Evolutionary conservation across 1,284 basidiomycete species (phyloP).

Genomic region (Rhodotorula glutinis): DNA sequence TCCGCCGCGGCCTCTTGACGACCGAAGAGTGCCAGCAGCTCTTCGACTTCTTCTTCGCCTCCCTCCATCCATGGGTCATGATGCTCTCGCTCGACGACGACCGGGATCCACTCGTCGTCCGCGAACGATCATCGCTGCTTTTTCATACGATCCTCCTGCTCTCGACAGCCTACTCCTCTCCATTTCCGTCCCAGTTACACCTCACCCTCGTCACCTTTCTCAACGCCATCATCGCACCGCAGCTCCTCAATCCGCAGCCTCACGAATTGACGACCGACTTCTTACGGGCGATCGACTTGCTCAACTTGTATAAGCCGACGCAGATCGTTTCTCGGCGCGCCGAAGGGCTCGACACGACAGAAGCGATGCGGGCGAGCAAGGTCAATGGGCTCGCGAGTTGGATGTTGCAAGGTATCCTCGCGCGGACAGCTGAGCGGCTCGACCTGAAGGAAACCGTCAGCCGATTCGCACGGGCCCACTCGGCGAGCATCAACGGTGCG

Average conservation of each 20-base stretch:
- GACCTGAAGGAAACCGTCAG: conserved; percentile 17
- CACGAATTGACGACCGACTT: conserved; percentile 41
- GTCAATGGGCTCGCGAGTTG: conserved; percentile 38
- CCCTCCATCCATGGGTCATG: conserved; percentile 40
- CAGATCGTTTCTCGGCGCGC: conserved; percentile 33
- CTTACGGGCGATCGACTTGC: conserved; percentile 35
- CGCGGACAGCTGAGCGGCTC: conserved; percentile 32
- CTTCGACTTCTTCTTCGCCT: conserved; percentile 40
- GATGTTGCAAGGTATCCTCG: conserved; percentile 38
- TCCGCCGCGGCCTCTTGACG: conserved; percentile 28
- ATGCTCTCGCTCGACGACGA: conserved; percentile 39
- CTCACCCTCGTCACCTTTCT: conserved; percentile 36
- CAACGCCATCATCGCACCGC: conserved; percentile 39
- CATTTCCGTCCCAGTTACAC: conserved; percentile 38
- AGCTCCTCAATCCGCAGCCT: conserved; percentile 37
- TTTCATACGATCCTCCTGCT: conserved; percentile 40
- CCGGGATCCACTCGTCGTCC: conserved; percentile 32
- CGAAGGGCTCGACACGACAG: conserved; percentile 33
- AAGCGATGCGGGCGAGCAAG: conserved; percentile 36
- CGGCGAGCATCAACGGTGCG: conserved; percentile 25
- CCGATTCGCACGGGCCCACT: conserved; percentile 37
- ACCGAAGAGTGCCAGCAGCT: conserved; percentile 37
- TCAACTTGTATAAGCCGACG: conserved; percentile 38
- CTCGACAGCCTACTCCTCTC: conserved; percentile 37
- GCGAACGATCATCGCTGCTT: conserved; percentile 22